Evolutionary conservation across 768 basidiomycete genomes (phyloP), one percentile per base, ranked within the genome.

Genomic region (Kwoniella sp.): DNA sequence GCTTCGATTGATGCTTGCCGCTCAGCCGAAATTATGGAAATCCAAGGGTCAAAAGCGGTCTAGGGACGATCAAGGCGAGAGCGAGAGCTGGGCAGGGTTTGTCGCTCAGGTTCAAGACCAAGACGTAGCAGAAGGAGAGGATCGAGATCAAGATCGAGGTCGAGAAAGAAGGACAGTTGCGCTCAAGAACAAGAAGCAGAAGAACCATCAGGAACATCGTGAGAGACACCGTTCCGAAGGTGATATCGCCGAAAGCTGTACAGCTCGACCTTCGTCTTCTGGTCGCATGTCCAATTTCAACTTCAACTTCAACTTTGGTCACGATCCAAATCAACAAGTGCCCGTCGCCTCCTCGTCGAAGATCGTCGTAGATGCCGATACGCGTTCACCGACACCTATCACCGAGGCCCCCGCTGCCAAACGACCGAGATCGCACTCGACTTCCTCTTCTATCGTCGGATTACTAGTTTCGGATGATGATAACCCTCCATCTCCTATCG

Each of bases 371-470:
- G 59, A 60, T 10, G 30, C 44, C 13, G 50, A 50, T 21, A 25
- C 59, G 2, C 36, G 59, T 17, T 46, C 59, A 9, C 30, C 47
- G 47, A 60, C 59, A 10, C 59, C 59, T 13, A 44, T 36, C 6
- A 49, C 8, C 40, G 40, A 49, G 5, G 5, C 21, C 5, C 53
- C 53, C 17, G 30, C 26, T 1, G 47, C 49, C 26, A 55, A 56
- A 52, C 61, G 61, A 46, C 55, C 61, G 13, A 25, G 61, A 26
- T 55, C 61, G 1, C 33, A 50, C 26, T 63, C 61, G 0, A 57
- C 30, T 13, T 59, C 58, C n/a, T 63, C 61, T 1, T 56, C 54
- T 10, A 56, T 63, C 33, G 47, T 63, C 7, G 61, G 61, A 19
- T 25, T 63, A 19, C 30, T 56, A 1, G 48, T 56, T n/a, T 57